Base-by-base conservation (phyloP, 2,329 filamentous ascomycete species). In the Alternaria dauci region DNA sequence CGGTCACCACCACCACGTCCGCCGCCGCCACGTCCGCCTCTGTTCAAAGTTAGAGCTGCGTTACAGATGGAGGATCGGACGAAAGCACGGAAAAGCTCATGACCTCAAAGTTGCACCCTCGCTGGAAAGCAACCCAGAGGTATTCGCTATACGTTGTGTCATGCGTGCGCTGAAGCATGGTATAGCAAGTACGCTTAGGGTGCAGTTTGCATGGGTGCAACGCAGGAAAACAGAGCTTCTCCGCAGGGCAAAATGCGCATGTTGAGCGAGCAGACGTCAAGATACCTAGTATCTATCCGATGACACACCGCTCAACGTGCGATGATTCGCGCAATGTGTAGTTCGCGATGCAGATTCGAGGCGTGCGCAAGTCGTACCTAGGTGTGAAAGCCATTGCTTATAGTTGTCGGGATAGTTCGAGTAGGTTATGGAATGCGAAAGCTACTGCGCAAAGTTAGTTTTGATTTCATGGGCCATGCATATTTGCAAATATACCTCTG, bases 341-440 rank as follows among this genome's bases (percentile, higher is more conserved):
- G 20, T 16, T 55, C 28, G 56, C 56, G 36, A 55, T 48, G 2
- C 16, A 28, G 5, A 34, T 30, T 56, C 38, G 53, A 59, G 53
- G 38, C 48, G 6, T 51, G 39, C 25, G 61, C 43, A 41, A 63
- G 44, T 57, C 70, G 61, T 72, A 72, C 70, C 70, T 72, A 56
- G 71, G 71, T 58, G 71, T 73, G 62, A 73, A 73, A 57, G 71
- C 68, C 71, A 73, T 73, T 71, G 67, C 65, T 67, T 34, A 48
- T 57, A 39, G 34, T 43, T 48, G 46, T 60, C 51, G 51, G 44
- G 25, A 50, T 59, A 26, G 38, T 56, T 32, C n/a, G 26, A 52
- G 54, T 20, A 50, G 48, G 26, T 32, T 57, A 46, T 59, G 46
- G 41, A n/a, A 44, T 67, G 61, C 50, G 58, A 62, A 66, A 66